These are phyloP conservation scores for Onygenales sp. DNA, from an alignment of 2,329 filamentous ascomycete genomes.

Conservation along the genomic window DNA sequence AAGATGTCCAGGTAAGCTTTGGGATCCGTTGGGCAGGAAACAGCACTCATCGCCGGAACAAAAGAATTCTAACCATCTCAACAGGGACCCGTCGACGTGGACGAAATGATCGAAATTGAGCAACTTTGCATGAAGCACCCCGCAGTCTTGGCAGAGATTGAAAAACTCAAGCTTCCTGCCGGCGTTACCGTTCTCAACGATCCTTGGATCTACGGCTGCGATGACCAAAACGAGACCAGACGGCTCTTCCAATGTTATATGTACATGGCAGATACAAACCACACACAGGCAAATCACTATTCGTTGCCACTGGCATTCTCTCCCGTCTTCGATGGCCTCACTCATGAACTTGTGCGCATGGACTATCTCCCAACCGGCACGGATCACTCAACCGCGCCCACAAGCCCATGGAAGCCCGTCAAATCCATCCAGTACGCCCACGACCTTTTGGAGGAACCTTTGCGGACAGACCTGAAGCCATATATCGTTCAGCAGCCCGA, in stretches of 20 bases:
- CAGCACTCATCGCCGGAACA: neutral
- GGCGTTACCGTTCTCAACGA: constrained; percentile 49
- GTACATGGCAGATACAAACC: constrained; percentile 53
- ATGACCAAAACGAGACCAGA: constrained; percentile 28
- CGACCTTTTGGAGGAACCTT: constrained; percentile 53
- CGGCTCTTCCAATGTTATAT: constrained; percentile 34
- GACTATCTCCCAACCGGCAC: constrained; percentile 59
- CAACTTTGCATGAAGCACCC: constrained; percentile 46
- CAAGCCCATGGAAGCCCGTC: constrained; percentile 48
- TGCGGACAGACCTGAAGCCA: constrained; percentile 55
- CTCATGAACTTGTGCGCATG: constrained; percentile 57
- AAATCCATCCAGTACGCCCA: constrained; percentile 46
- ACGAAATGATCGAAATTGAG: constrained; percentile 52
- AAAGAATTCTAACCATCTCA: constrained; percentile 8
- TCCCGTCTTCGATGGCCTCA: constrained; percentile 55
- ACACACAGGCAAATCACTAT: constrained; percentile 59
- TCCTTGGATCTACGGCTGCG: constrained; percentile 60
- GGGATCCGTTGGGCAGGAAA: neutral
- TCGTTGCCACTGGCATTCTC: constrained; percentile 58
- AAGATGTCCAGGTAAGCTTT: constrained; percentile 34
- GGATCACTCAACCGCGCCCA: constrained; percentile 48
- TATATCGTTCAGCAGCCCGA: constrained; percentile 56
- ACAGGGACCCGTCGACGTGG: constrained; percentile 49
- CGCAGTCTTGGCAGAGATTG: constrained; percentile 48
- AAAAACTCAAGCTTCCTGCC: constrained; percentile 49